phyloP scores from a whole-genome alignment of 306 rosid species.

The Cicer arietinum region DNA sequence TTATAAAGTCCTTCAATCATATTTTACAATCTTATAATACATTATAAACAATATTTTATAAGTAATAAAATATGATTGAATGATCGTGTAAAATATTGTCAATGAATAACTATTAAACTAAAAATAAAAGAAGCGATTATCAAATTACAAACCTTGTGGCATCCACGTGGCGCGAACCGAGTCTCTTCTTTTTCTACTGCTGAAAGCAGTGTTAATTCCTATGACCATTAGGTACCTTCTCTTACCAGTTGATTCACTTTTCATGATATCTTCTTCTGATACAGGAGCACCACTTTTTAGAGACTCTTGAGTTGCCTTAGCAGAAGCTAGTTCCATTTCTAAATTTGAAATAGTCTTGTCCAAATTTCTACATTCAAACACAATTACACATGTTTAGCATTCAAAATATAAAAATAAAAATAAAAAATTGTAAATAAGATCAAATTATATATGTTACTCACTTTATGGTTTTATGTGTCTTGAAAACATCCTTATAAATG shows the following conservation, averaged over 20 bases:
- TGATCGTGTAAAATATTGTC: background rate
- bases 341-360: conserved; percentile 87
- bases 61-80: background rate
- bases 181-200: conserved; percentile 97
- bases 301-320: conserved; percentile 85
- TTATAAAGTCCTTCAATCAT: background rate
- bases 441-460: conserved; percentile 51
- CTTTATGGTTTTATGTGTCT: conserved; percentile 78
- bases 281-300: conserved; percentile 71
- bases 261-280: conserved; percentile 60
- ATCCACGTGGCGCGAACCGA: conserved; percentile 94
- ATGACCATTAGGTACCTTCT: conserved; percentile 87
- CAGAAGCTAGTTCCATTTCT: conserved; percentile 93
- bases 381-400: conserved; percentile 6
- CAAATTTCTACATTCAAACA: conserved; percentile 62
- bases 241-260: conserved; percentile 52
- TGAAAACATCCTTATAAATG: conserved; percentile 62
- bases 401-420: background rate
- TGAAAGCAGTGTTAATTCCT: conserved; percentile 95
- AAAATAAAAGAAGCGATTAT: conserved; percentile 8
- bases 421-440: background rate
- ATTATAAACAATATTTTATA: background rate
- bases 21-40: background rate
- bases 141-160: conserved; percentile 76
- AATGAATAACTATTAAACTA: background rate